Evolutionary conservation across 352 stramenopile genomes (phyloP), one percentile per base, ranked within the genome.

Genomic region (Pythium dissimile): DNA sequence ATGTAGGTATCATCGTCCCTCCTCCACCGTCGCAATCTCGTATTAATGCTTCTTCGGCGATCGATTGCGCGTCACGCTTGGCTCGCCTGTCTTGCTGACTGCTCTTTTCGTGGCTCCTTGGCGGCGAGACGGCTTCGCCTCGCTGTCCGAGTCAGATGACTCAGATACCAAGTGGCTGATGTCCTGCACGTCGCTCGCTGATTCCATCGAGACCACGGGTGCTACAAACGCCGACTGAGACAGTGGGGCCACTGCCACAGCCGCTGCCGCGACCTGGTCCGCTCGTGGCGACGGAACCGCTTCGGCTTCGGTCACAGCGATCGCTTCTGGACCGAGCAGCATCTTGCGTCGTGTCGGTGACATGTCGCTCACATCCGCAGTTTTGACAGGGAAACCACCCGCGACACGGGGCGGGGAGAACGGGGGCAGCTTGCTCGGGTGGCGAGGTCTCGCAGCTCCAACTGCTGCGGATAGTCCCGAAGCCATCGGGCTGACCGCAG

Each of bases 261-360:
- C 45, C 0, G 52, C 66, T 0, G 65, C 69, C 32, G 62, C 55
- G 3, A 83, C 67, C 59, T 84, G 65, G 24, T 84, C 73, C 32
- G 71, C 72, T 1, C 76, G 72, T 16, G 76, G 72, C 3, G 76
- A 82, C 13, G 53, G 37, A 7, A 78, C 66, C 3, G 9, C 26
- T 11, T 24, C 16, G 0, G 64, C 47, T 24, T 59, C 13, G 2
- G 47, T 37, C 1, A 49, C 53, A 7, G 37, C 51, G 20, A 69
- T n/a, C 10, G 62, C 71, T 13, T 54, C n/a, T 11, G 55, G 47
- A 16, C 64, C 50, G 8, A 62, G 52, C 67, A 80, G 66, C 74
- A 82, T 83, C 55, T 79, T 82, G 13, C 59, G 65, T 47, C 72
- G 53, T 9, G 80, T 75, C 1, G 72, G 73, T 2, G 73, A 86